Base-by-base conservation (phyloP, 1,139 yeast genomes). In the Meyerozyma guilliermondii region DNA sequence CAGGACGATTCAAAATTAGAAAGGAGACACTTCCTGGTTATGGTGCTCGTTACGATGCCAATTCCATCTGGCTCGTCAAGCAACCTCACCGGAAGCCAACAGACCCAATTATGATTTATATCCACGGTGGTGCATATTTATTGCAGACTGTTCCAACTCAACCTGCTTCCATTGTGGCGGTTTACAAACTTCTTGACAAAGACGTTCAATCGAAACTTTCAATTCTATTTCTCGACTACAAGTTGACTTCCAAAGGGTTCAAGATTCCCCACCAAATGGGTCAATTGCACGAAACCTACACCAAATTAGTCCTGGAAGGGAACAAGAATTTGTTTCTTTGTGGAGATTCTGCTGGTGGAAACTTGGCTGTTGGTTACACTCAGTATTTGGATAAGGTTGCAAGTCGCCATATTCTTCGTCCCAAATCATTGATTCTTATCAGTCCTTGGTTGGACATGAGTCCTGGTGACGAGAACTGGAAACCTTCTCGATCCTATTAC, bases 61-160 rank as follows among this genome's bases (percentile, higher is more conserved):
- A 44, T 34, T 45, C 49, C 8, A 41, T 43, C 33, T 51, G 55
- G 55, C 41, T 51, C 9, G 45, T 44, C 30, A 33, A 33, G 24
- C 36, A 33, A 10, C 36, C 36, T 7, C 23, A 33, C 16, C 41
- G 50, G 8, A 37, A 43, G n/a, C 42, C 48, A 1, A 30, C 39
- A 3, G 52, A 50, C 28, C 51, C 51, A 2, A 41, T 51, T 29
- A 49, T 51, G 17, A 45, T 51, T 20, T 51, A 41, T 28, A 34
- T 41, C 4, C 55, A 51, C 27, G 55, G 55, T 14, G 55, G 55
- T 4, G 55, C 53, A 16, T 51, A 49, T 41, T 50, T 45, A 24
- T 30, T 50, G 27, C 53, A 50, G 37, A 50, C 55, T 18, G 35
- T 39, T 39, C 50, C 50, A 1, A 36, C 40, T 33, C 53, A 51